phyloP scores from a whole-genome alignment of 2,329 filamentous ascomycete genomes.

The Chrysoporthe deuterocubensis region DNA sequence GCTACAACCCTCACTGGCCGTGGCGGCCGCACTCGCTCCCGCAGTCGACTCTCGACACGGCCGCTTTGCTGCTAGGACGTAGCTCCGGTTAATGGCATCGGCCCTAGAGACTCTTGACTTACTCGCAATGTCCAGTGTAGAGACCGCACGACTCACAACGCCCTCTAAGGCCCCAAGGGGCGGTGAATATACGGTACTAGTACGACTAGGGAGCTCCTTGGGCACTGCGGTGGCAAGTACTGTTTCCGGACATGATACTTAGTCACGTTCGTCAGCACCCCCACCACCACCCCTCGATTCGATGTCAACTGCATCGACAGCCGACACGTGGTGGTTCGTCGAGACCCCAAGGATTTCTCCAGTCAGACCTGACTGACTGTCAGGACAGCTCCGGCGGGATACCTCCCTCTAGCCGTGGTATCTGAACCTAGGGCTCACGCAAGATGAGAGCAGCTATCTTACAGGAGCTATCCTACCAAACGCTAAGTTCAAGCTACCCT shows the following conservation, averaged over 20 bases:
- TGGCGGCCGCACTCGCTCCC: neutral
- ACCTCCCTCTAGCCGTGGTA: neutral
- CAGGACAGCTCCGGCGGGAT: neutral
- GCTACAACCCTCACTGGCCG: neutral
- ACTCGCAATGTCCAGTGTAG: neutral
- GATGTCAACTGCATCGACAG: neutral
- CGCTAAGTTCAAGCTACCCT: neutral
- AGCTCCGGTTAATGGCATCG: neutral
- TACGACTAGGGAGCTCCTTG: slow-evolving; percentile 20
- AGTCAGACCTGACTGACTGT: neutral
- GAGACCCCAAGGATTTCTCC: neutral
- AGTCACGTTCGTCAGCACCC: neutral
- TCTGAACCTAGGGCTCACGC: neutral
- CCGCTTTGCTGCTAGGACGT: neutral
- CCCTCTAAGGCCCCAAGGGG: neutral
- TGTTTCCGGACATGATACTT: neutral
- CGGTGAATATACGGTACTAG: slow-evolving; percentile 11
- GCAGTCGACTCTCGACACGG: neutral
- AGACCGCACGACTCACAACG: neutral
- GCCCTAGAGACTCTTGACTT: neutral
- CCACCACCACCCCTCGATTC: slow-evolving; percentile 1
- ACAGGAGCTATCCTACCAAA: neutral
- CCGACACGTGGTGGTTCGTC: neutral
- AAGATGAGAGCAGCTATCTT: neutral
- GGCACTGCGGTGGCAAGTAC: slow-evolving; percentile 8